phyloP scores from a whole-genome alignment of 106 monocot genomes.

The Apostasia shenzhenica region DNA sequence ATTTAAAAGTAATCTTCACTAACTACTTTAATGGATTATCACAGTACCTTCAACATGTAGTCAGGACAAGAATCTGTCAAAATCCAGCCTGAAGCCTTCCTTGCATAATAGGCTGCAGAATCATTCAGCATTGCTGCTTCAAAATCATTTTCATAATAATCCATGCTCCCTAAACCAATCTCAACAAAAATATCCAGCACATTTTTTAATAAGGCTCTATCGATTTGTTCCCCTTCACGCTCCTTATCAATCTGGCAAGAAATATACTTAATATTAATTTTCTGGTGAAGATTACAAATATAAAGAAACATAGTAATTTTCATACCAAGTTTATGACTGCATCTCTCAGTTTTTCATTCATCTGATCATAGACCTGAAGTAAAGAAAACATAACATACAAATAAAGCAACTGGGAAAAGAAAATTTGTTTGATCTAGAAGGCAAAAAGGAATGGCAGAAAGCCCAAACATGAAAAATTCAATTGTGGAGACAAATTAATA shows the following conservation, averaged over 20 bases:
- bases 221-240: constrained; percentile 88
- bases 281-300: not conserved
- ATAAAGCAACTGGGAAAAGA: not conserved
- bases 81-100: constrained; percentile 80
- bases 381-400: constrained; percentile 1
- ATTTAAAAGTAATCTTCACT: not conserved
- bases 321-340: constrained; percentile 77
- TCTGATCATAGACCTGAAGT: constrained; percentile 60
- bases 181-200: constrained; percentile 88
- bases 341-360: constrained; percentile 51
- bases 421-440: too few species aligned
- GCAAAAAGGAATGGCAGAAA: too few species aligned
- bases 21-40: not conserved
- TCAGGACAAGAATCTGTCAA: constrained; percentile 79
- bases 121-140: constrained; percentile 59
- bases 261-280: constrained; percentile 2
- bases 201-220: constrained; percentile 81
- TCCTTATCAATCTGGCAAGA: constrained; percentile 72
- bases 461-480: too few species aligned
- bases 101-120: constrained; percentile 64
- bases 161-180: constrained; percentile 67
- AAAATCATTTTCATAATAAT: constrained; percentile 73
- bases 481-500: too few species aligned
- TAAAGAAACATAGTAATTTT: not conserved
- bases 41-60: constrained; percentile 79